Base-by-base conservation (phyloP, 2,329 filamentous ascomycete genomes). In the Graphilbum sp. region DNA sequence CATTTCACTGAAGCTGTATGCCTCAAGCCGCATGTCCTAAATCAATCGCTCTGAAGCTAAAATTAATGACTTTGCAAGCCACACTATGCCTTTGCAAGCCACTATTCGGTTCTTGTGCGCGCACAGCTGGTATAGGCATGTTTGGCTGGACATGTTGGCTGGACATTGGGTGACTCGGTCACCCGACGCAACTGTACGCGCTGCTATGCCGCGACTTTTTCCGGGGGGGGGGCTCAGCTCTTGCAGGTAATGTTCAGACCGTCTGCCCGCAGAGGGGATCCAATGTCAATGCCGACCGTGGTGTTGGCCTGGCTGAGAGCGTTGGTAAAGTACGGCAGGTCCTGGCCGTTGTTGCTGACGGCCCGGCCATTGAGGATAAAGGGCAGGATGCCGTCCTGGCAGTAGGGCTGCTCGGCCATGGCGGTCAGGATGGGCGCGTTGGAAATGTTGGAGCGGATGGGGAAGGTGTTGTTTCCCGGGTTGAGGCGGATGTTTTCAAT, bases 391-490 rank as follows among this genome's bases (percentile, higher is more conserved):
- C 66, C 67, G 37, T 62, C 59, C 39, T 64, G 58, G 58, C 75
- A 79, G 49, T 64, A 67, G 4, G 62, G 61, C 43, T 56, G 46
- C 40, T 52, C 17, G 25, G 47, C 47, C 23, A 68, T 54, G 13
- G 61, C 56, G 2, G 53, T 46, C 21, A 79, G 49, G 35, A 79
- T 57, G 5, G 58, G 46, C 6, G 51, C 44, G 47, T 76, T 64
- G 38, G 68, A 50, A 47, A 76, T 63, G 42, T 52, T 63, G 45
- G 70, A 67, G 41, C 63, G 64, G 53, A 79, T 65, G 34, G 60
- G 50, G 47, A 69, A 64, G 15, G 54, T 56, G 56, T 79, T 79
- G 48, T 59, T 52, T 41, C 77, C 78, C 3, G 75, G 76, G 25
- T 47, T 51, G 34, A 82, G 64, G 16, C 64, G 44, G 33, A 82